A percentile compares a stretch with the other conserved stretches of the same genome.
Conservation (phyloP, 768 basidiomycete species). For the Pisolithus orientalis region DNA sequence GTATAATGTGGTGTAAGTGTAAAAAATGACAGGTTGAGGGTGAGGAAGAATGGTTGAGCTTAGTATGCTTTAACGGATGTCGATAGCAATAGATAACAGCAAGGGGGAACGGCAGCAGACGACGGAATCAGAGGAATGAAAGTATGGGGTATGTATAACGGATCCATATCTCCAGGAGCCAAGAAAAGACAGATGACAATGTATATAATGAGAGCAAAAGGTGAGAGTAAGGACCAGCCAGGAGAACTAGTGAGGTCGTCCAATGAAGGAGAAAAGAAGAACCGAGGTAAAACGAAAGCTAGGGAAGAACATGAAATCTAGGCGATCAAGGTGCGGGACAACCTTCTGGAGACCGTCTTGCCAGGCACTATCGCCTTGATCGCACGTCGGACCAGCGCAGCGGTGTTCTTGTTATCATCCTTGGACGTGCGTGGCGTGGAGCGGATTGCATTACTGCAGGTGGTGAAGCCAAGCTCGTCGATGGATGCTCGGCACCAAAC, state of each 20-base stretch:
- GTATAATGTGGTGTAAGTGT: conserved; percentile 2
- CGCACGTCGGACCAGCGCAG: conserved; percentile 59
- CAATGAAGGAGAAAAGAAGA: conserved; percentile 9
- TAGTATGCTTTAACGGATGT: conserved; percentile 14
- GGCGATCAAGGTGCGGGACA: conserved; percentile 35
- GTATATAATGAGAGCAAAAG: conserved; percentile 7
- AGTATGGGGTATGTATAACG: conserved; percentile 3
- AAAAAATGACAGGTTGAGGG: neutral
- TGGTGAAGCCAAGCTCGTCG: conserved; percentile 61
- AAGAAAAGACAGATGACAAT: conserved; percentile 16
- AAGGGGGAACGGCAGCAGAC: conserved; percentile 25
- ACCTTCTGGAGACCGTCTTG: conserved; percentile 46
- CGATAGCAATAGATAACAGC: conserved; percentile 31
- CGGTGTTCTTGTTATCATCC: conserved; percentile 41
- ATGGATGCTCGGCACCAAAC: conserved; percentile 39
- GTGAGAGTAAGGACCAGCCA: conserved; percentile 2
- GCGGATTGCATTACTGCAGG: conserved; percentile 26
- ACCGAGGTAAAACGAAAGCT: conserved; percentile 11
- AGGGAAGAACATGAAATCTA: conserved; percentile 7
- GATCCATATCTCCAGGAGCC: conserved; percentile 3
- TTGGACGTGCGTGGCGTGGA: conserved; percentile 26
- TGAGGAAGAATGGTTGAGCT: neutral
- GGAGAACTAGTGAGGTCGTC: neutral
- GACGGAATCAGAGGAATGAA: conserved; percentile 21
- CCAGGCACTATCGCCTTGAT: conserved; percentile 72